Evolutionary conservation across 495 filamentous ascomycete genomes (phyloP).

Genomic region (Daldinia bambusicola): DNA sequence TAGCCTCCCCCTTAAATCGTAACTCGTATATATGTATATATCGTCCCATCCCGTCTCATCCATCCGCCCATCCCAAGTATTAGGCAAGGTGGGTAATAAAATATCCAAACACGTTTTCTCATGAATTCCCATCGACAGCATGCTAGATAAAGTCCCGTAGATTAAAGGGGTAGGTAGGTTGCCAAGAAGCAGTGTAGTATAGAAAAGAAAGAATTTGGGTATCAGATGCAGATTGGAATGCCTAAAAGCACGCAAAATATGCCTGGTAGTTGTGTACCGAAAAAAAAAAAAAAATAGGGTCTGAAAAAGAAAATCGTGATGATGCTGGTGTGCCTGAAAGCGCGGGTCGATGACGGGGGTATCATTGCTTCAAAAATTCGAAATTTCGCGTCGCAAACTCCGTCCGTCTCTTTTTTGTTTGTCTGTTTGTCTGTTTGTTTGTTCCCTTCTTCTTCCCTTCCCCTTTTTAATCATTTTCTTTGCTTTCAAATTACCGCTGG

Average conservation of each 20-base stretch:
- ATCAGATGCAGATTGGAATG: constrained; percentile 42
- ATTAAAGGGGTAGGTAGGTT: too few relatives aligned
- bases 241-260: constrained; percentile 41
- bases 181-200: too few relatives aligned
- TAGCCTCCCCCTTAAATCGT: too few relatives aligned
- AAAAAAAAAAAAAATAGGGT: too few relatives aligned
- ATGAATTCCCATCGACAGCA: constrained; percentile 9
- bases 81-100: too few relatives aligned
- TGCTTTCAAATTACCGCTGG: too few relatives aligned
- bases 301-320: not conserved
- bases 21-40: too few relatives aligned
- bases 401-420: not conserved
- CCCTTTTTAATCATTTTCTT: not conserved
- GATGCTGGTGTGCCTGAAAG: constrained; percentile 23
- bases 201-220: constrained; percentile 30
- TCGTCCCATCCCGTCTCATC: too few relatives aligned
- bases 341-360: constrained; percentile 28
- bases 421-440: too few relatives aligned
- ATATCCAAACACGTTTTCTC: not conserved
- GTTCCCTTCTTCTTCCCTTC: too few relatives aligned
- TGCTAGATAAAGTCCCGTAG: constrained; percentile 7
- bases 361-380: constrained; percentile 25
- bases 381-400: constrained; percentile 16
- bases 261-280: constrained; percentile 19
- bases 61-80: too few relatives aligned